Percentiles rank a stretch among this genome's conserved stretches.
Conservation (phyloP, 2,329 filamentous ascomycete genomes). For the Ceratocystis papillata region DNA sequence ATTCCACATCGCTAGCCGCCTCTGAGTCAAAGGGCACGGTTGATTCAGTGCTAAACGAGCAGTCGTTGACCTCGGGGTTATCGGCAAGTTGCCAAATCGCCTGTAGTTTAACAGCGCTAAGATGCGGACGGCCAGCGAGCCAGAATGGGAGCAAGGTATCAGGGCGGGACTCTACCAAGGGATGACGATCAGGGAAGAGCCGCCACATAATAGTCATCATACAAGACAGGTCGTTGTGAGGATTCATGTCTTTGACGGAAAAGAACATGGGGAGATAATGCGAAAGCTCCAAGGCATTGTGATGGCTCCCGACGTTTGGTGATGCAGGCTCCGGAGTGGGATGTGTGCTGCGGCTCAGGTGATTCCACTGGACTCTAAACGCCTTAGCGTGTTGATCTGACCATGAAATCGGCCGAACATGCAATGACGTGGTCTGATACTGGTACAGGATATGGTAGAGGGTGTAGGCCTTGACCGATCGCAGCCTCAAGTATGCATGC, state of each 20-base stretch:
- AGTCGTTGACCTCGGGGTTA: slow-evolving; percentile 2
- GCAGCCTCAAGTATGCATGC: neutral
- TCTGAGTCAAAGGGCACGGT: slow-evolving; percentile 21
- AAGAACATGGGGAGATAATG: slow-evolving; percentile 4
- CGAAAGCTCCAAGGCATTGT: slow-evolving; percentile 4
- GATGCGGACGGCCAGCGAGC: slow-evolving; percentile 17
- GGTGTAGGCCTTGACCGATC: slow-evolving; percentile 17
- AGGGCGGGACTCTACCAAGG: slow-evolving; percentile 3
- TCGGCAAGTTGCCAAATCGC: slow-evolving; percentile 19
- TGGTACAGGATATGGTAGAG: slow-evolving; percentile 21
- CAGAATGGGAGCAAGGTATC: slow-evolving; percentile 20
- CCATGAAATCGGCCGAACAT: slow-evolving; percentile 45
- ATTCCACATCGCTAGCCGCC: neutral
- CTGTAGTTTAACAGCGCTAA: slow-evolving; percentile 17
- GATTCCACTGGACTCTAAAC: slow-evolving; percentile 39
- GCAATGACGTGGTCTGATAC: slow-evolving; percentile 33
- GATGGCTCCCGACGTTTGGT: neutral
- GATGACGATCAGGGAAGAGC: slow-evolving; percentile 16
- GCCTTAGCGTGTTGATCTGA: slow-evolving; percentile 42
- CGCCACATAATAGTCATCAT: slow-evolving; percentile 11
- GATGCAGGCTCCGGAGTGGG: neutral
- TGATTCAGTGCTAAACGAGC: slow-evolving; percentile 20
- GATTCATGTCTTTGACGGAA: neutral
- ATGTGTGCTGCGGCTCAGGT: slow-evolving; percentile 30
- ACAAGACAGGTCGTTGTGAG: slow-evolving; percentile 2